Conservation (phyloP, 257 asterid genomes). For the Petunia secreta region DNA sequence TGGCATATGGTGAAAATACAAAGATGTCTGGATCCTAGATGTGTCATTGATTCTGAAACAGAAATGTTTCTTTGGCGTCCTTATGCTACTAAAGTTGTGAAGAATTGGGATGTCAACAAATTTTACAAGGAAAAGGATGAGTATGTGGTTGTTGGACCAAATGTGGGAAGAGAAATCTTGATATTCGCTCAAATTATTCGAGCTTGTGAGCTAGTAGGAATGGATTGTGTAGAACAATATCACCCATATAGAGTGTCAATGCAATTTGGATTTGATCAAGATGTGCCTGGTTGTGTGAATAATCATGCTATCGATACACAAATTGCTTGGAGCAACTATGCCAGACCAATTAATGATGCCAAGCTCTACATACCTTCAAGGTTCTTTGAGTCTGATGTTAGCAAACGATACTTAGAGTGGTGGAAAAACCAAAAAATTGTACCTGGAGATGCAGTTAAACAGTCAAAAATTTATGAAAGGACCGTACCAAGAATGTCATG, state of each 20-base stretch:
- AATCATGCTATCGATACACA: conserved; percentile 6
- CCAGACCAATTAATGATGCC: conserved; percentile 36
- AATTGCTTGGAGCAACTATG: conserved; percentile 38
- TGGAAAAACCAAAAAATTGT: conserved; percentile 33
- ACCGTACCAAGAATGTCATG: not conserved
- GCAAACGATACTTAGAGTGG: conserved; percentile 38
- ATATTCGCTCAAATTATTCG: conserved; percentile 33
- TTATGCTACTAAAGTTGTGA: conserved; percentile 14
- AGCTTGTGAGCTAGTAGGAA: conserved; percentile 38
- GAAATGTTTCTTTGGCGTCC: conserved; percentile 40
- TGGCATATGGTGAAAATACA: conserved; percentile 37
- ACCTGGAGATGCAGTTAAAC: not conserved
- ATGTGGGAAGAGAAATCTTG: conserved; percentile 17
- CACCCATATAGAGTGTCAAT: conserved; percentile 44
- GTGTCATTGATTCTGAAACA: conserved; percentile 20
- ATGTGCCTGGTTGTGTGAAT: conserved; percentile 33
- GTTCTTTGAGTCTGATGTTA: conserved; percentile 34
- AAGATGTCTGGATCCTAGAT: not conserved
- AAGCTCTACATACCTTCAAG: conserved; percentile 39
- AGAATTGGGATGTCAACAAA: conserved; percentile 14
- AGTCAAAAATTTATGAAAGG: not conserved
- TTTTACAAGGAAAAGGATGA: conserved; percentile 27
- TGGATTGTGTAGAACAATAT: conserved; percentile 39
- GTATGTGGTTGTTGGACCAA: conserved; percentile 19
- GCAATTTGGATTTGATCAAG: conserved; percentile 52